Evolutionary conservation across 805 yeast species (phyloP), one percentile per base, ranked within the genome.

Genomic region (Kuraishia piskuri): DNA sequence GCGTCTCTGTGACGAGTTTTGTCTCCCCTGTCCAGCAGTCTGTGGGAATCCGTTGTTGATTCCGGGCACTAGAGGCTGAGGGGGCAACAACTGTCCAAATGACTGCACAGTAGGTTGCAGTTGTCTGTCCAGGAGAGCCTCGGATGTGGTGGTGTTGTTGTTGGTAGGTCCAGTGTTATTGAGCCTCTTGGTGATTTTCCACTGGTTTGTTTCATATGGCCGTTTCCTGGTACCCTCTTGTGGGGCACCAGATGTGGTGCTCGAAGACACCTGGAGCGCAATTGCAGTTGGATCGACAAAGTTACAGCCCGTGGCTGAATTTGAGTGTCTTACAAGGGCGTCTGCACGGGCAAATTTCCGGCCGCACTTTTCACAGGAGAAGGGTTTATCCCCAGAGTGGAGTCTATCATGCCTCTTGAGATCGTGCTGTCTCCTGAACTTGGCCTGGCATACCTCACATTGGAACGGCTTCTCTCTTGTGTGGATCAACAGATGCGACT

Each of bases 331-430:
- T 2, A 82, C 76, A 24, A 88, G 71, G 0, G 95, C 90, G 66
- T 88, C 96, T 1, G 83, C 82, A 36, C 96, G 70, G 1, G 92
- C 88, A 68, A 88, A 88, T 46, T 74, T 69, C 49, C 86, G 74
- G 17, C 78, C 77, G 68, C 95, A 88, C 49, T 71, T 70, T 20
- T 68, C 68, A 64, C 95, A 88, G 46, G 63, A 67, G 63, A 70
- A 83, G 1, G 92, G 91, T 63, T 79, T 83, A 58, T 82, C 89
- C 22, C 92, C 92, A 0, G 90, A 79, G 62, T 88, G 96, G 37
- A 84, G 72, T 65, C 84, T 84, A 54, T 78, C 79, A 61, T 88
- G 96, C 52, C 96, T 75, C 61, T 82, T 86, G 61, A 88, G 72
- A 64, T 88, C 95, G 64, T 87, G 91, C 26, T 81, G 76, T 49